Evolutionary conservation across 768 basidiomycete genomes (phyloP).

Genomic region (Arthromyces matolae): DNA sequence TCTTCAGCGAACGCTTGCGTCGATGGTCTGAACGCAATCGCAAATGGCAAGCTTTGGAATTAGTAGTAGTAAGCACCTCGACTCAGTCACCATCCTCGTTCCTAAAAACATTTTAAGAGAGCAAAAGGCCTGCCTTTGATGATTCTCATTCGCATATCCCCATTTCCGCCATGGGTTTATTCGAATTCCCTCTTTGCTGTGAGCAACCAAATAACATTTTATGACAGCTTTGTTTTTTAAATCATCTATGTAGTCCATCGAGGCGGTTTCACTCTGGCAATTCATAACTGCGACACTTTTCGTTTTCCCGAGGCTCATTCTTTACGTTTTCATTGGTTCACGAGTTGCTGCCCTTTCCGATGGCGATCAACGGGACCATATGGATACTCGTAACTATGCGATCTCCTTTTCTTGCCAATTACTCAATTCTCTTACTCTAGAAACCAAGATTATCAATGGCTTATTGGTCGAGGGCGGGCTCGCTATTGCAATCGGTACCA

Average conservation of each 20-base stretch:
- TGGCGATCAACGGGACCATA: slow-evolving; percentile 64
- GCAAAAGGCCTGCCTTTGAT: slow-evolving; percentile 80
- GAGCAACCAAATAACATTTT: slow-evolving; percentile 23
- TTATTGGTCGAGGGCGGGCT: slow-evolving; percentile 59
- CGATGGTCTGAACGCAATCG: slow-evolving; percentile 59
- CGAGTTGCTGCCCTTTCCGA: slow-evolving; percentile 73
- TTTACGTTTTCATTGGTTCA: slow-evolving; percentile 78
- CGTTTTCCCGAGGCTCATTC: slow-evolving; percentile 64
- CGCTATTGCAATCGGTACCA: slow-evolving; percentile 51
- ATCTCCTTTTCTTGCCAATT: neutral
- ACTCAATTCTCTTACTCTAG: slow-evolving; percentile 28
- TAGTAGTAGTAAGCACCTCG: slow-evolving; percentile 57
- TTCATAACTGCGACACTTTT: slow-evolving; percentile 72
- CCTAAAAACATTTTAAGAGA: slow-evolving; percentile 35
- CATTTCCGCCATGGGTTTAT: slow-evolving; percentile 87
- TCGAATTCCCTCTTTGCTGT: slow-evolving; percentile 79
- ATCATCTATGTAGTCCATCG: slow-evolving; percentile 51
- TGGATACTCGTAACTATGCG: slow-evolving; percentile 63
- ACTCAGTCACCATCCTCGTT: neutral
- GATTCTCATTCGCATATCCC: slow-evolving; percentile 74
- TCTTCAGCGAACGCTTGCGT: slow-evolving; percentile 54
- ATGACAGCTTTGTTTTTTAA: neutral
- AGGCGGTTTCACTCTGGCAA: slow-evolving; percentile 69
- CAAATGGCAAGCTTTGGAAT: slow-evolving; percentile 76
- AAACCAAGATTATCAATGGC: slow-evolving; percentile 63